Evolutionary conservation across 2,329 filamentous ascomycete genomes (phyloP).

Genomic region (Penicillium sp.): DNA sequence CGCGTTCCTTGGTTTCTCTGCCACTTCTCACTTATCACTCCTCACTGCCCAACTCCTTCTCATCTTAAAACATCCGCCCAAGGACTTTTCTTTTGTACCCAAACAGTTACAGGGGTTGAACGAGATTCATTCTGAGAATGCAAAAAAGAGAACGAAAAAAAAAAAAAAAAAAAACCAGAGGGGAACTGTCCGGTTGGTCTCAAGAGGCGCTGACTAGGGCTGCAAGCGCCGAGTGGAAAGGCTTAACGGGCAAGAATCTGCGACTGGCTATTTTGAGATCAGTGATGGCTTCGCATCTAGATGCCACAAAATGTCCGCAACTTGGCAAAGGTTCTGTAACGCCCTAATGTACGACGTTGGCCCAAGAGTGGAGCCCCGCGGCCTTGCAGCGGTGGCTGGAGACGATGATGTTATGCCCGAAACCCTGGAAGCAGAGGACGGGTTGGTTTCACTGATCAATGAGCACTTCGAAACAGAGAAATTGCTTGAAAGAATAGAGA

Average conservation of each 20-base stretch:
- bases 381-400: constrained; percentile 10
- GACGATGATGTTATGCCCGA: constrained; percentile 18
- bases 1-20: constrained; percentile 10
- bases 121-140: too few relatives aligned
- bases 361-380: constrained; percentile 11
- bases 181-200: neutral
- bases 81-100: neutral
- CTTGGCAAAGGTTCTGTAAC: neutral
- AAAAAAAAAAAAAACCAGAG: too few relatives aligned
- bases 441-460: too few relatives aligned
- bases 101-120: too few relatives aligned
- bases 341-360: neutral
- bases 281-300: neutral
- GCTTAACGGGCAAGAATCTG: neutral
- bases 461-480: too few relatives aligned
- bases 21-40: too few relatives aligned
- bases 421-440: neutral
- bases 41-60: constrained; percentile 4
- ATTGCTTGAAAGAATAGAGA: too few relatives aligned
- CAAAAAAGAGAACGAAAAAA: too few relatives aligned
- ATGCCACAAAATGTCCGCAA: too few relatives aligned
- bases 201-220: constrained; percentile 5
- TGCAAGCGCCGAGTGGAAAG: constrained; percentile 2
- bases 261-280: neutral
- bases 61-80: neutral